Base-by-base conservation (phyloP, 1,284 basidiomycete genomes). In the Apiotrichum veenhuisii region DNA sequence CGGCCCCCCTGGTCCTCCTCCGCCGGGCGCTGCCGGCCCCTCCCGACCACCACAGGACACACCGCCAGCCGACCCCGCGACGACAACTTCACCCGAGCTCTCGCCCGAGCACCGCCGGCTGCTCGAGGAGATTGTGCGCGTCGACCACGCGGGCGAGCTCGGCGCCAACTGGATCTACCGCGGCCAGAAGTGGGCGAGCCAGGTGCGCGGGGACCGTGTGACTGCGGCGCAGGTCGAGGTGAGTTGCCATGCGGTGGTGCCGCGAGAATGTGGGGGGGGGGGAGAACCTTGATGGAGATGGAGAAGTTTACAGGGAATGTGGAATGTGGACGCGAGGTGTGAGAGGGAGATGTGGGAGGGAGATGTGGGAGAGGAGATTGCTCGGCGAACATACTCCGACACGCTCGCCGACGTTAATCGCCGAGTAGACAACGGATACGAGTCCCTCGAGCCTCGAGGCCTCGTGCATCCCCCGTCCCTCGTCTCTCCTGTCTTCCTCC, bases 111-210 rank as follows among this genome's bases (percentile, higher is more conserved):
- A 79, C 52, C 63, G 70, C 9, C 58, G 61, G 15, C 55, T 77
- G 20, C 52, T 80, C 20, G 75, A 77, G 53, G 56, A 68, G 54
- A 79, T 78, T 7, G 78, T 96, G 37, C 83, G 92, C 17, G 88
- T 96, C 14, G 91, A 96, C 76, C 91, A 94, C 64, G 92, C 91
- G 0, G 92, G 92, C 5, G 92, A 96, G 75, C 80, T 94, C 27
- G 92, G 91, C 2, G 92, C 92, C 17, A 95, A 95, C 77, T 92
- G 85, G 79, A 96, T 96, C 50, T 96, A 95, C 77, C 80, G 82
- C 65, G 92, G 92, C 2, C 92, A 95, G 71, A 76, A 74, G 64
- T 72, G 66, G 66, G 72, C 87, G 65, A 83, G 83, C 54, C 80
- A 89, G 30, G 78, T 91, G 0, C 83, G 87, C 22, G 79, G 80